Evolutionary conservation across 352 stramenopile genomes (phyloP), one percentile per base, ranked within the genome.

Genomic region (Phytophthora rubi): DNA sequence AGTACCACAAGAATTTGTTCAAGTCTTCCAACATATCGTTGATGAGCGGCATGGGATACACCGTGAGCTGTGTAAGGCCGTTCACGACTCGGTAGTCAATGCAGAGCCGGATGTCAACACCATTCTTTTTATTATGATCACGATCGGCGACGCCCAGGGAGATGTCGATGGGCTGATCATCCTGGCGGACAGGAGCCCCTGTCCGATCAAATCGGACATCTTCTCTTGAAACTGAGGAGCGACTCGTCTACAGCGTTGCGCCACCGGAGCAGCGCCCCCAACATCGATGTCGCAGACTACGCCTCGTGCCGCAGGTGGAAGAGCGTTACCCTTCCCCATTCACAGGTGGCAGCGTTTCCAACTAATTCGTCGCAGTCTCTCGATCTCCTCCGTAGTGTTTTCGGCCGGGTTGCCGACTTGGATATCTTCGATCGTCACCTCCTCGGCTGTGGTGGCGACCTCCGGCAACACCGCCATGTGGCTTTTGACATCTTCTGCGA

Each of bases 41-140:
- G 9, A 78, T 39, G 30, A 78, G 28, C 18, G 70, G 70, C 70
- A 77, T 73, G 21, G 59, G 59, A 33, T 77, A 21, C 18, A 21
- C 18, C 18, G 18, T 21, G 18, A 21, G 18, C 18, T 21, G 18
- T 21, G 18, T 21, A 21, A 21, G 18, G 18, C 18, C 18, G 18
- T 21, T 21, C 18, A 21, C 18, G 18, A 21, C 18, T 21, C 18
- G 18, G 18, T 0, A 21, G 18, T 21, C 18, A 21, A 21, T 21
- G 18, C 18, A 21, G 18, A 21, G 18, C 18, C 18, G 18, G 18
- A 21, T 21, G 18, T 21, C 18, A 21, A 21, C 18, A 21, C 18
- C 18, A 21, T 21, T 21, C 18, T 21, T 21, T 21, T 21, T 21
- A 21, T 21, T 21, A 21, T 21, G 18, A 21, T 21, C 18, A 21